Evolutionary conservation across 139 green algal species (phyloP), one percentile per base, ranked within the genome.

Genomic region (Coelastrella sp.): DNA sequence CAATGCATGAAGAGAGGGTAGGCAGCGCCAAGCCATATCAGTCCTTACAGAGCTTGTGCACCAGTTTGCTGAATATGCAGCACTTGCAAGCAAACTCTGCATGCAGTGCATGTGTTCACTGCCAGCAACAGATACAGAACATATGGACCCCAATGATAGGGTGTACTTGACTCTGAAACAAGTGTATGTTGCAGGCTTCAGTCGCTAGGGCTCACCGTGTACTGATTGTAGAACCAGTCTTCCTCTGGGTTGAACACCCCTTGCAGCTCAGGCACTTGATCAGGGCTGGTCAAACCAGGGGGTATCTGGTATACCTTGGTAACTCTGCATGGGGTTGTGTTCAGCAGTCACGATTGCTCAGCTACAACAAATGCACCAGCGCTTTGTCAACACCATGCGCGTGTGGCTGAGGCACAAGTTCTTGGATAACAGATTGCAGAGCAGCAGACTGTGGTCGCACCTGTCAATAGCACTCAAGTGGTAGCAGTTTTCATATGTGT

Each of bases 191-290:
- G 57, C 25, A 66, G 27, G 1, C 19, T 66, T 66, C 8, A 9
- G 13, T 41, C n/a, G 32, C 15, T 3, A 25, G 1, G 11, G 37
- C 68, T 32, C 23, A 45, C 41, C 9, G 77, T 84, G 77, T 48
- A 75, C 43, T 50, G 21, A 32, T 72, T 84, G 77, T 84, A 84
- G 77, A 74, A 84, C n/a, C n/a, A 84, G 7, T 84, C 77, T 4
- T 27, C 3, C 4, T 62, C 40, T 2, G 21, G 27, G 53, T 84
- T 40, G 15, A 84, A 84, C n/a, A 57, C 77, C 13, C 25, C 38
- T 21, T 35, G 8, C 30, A 81, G 73, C 45, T 81, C 30, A 32
- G 71, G 43, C n/a, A 50, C 38, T 11, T 76, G 35, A 51, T 38
- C 30, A 15, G 67, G 67, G 67, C 37, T 40, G 34, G 35, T 34